Conservation (phyloP, 2,329 filamentous ascomycete species). For the Verticillium nubilum region DNA sequence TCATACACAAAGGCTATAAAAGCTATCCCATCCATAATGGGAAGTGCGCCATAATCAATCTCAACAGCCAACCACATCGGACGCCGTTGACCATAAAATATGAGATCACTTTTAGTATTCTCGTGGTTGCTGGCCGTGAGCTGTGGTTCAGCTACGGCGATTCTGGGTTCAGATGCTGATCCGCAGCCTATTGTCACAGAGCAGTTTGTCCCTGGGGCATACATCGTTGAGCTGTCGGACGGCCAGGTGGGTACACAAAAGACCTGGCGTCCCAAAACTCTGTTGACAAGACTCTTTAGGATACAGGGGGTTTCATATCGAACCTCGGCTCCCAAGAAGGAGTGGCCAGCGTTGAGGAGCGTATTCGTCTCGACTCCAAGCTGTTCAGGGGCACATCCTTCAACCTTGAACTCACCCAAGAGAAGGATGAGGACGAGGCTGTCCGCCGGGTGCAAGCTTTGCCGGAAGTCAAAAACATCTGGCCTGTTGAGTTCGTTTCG, state of each 20-base stretch:
- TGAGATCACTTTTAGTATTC: background rate
- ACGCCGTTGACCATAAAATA: background rate
- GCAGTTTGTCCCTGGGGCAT: constrained; percentile 37
- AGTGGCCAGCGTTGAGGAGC: constrained; percentile 9
- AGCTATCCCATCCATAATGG: too few species aligned
- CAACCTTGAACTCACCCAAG: constrained; percentile 34
- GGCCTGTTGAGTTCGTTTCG: constrained; percentile 41
- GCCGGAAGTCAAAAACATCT: constrained; percentile 41
- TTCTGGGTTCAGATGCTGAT: background rate
- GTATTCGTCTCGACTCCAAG: constrained; percentile 14
- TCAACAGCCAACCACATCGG: too few species aligned
- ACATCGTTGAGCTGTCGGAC: constrained; percentile 48
- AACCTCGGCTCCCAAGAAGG: constrained; percentile 7
- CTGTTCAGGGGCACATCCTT: constrained; percentile 44
- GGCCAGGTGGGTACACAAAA: constrained; percentile 29
- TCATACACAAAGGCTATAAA: too few species aligned
- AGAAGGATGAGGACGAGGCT: constrained; percentile 33
- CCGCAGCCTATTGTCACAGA: background rate
- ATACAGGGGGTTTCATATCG: constrained; percentile 6
- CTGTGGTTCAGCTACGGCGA: background rate
- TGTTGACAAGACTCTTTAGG: background rate
- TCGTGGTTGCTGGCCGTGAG: background rate
- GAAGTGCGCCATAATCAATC: too few species aligned
- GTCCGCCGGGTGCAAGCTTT: constrained; percentile 32
- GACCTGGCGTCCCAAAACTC: background rate